Evolutionary conservation across 208 protist genomes (phyloP), one percentile per base, ranked within the genome.

Genomic region (Leishmania lainsoni): DNA sequence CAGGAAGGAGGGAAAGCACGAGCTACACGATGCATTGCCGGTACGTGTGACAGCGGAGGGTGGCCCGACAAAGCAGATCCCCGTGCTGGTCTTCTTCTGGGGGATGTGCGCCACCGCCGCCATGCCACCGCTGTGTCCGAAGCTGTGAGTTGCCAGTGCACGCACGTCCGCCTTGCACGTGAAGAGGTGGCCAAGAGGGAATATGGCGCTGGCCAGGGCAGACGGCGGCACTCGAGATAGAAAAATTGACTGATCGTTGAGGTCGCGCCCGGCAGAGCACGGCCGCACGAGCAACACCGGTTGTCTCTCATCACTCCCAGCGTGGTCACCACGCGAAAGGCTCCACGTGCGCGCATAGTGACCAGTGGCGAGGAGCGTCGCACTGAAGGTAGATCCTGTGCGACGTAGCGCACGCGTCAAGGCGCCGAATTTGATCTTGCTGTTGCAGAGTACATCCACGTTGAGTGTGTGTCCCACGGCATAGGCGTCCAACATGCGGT

Each of bases 361-460:
- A 5, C 94, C 94, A 4, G 94, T 97, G 58, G 91, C 94, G 61
- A 97, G 56, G 51, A 88, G 71, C 1, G 81, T 78, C 26, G 83
- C 80, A 32, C 51, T 29, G 17, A 70, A 42, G 32, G 48, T 35
- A 32, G 79, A 54, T 32, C 48, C 58, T 2, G 45, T 71, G 52
- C 81, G 69, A 39, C 52, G 54, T 48, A 94, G 80, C 2, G 61
- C 71, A 35, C 86, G 42, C 52, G 87, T 80, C 39, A 91, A 76
- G 22, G 81, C 90, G 26, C 91, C 84, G 82, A 96, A 96, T 71
- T 97, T 97, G 56, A 97, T 88, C 35, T 90, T 74, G 9, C 77
- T 66, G 76, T 97, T 96, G 85, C 94, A 97, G 61, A 97, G 85
- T 12, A 97, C 85, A 68, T 97, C 94, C 66, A 96, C 90, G 83